Evolutionary conservation across 352 stramenopile species (phyloP).

Genomic region (Albugo candida): DNA sequence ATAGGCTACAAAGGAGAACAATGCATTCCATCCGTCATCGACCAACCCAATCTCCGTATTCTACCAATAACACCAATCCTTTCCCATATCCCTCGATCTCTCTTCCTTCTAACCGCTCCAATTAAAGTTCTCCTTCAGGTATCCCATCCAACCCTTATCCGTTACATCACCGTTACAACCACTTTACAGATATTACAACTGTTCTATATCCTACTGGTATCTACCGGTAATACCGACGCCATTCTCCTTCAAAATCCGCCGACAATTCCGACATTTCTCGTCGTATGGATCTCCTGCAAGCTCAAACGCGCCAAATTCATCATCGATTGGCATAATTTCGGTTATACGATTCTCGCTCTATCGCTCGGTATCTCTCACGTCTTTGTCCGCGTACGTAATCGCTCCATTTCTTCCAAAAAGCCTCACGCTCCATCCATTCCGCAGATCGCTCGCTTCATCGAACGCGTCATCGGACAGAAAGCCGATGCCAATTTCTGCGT

Average conservation of each 20-base stretch:
- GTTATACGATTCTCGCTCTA: conserved; percentile 91
- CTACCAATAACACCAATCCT: conserved; percentile 55
- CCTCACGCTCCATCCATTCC: no score
- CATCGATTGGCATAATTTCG: conserved; percentile 99
- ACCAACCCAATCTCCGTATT: conserved; percentile 39
- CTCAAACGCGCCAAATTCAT: conserved; percentile 82
- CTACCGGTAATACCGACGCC: conserved; percentile 64
- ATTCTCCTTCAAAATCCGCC: conserved; percentile 98
- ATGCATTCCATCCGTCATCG: conserved; percentile 57
- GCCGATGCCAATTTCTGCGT: conserved; percentile 94
- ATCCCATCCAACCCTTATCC: background rate
- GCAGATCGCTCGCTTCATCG: conserved; percentile 64
- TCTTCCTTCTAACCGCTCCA: conserved; percentile 63
- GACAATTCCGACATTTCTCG: conserved; percentile 87
- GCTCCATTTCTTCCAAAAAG: no score
- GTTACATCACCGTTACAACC: background rate
- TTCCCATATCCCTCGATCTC: conserved; percentile 29
- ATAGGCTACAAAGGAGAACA: conserved; percentile 86
- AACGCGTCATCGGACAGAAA: conserved; percentile 77
- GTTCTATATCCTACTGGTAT: conserved; percentile 55
- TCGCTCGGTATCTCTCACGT: conserved; percentile 34
- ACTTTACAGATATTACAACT: conserved; percentile 47
- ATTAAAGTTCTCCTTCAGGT: conserved; percentile 69
- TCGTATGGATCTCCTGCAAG: conserved; percentile 62
- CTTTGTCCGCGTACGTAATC: conserved; percentile 40